A percentile compares a stretch with the other conserved stretches of the same genome.
Conservation (phyloP, 768 basidiomycete species). For the Pleurotus salmoneostramineus region DNA sequence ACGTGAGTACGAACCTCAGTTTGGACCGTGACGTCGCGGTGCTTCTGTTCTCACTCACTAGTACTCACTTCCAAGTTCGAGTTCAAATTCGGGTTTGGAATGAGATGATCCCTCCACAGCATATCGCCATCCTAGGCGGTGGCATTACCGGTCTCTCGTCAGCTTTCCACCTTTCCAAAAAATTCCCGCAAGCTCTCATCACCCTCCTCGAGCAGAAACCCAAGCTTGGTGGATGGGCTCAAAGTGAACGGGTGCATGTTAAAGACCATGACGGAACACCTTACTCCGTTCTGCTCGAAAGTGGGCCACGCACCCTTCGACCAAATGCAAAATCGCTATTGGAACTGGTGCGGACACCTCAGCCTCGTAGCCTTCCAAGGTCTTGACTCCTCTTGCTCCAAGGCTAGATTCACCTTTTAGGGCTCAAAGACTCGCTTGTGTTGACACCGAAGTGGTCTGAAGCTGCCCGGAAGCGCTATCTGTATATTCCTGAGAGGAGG, state of each 20-base stretch:
- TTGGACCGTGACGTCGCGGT: neutral
- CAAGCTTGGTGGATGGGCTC: slow-evolving; percentile 85
- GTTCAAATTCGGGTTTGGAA: neutral
- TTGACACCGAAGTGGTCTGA: slow-evolving; percentile 64
- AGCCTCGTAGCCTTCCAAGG: neutral
- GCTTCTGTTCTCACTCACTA: neutral
- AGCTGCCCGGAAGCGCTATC: slow-evolving; percentile 74
- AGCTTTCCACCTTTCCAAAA: slow-evolving; percentile 71
- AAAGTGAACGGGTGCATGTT: slow-evolving; percentile 50
- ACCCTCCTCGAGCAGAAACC: slow-evolving; percentile 64
- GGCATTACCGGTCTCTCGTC: slow-evolving; percentile 81
- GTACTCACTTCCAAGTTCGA: neutral
- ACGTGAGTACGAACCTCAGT: neutral
- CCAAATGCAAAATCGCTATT: slow-evolving; percentile 72
- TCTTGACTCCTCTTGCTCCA: slow-evolving; percentile 2
- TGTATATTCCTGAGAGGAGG: slow-evolving; percentile 47
- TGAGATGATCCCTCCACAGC: slow-evolving; percentile 17
- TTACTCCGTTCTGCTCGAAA: slow-evolving; percentile 64
- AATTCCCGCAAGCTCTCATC: slow-evolving; percentile 56
- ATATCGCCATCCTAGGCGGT: slow-evolving; percentile 73
- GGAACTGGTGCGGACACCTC: slow-evolving; percentile 59
- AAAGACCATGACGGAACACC: slow-evolving; percentile 14
- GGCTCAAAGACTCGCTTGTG: slow-evolving; percentile 54
- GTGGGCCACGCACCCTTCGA: slow-evolving; percentile 83
- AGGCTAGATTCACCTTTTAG: slow-evolving; percentile 72